Conservation (phyloP, 352 stramenopile genomes). For the Phytopythium litorale region DNA sequence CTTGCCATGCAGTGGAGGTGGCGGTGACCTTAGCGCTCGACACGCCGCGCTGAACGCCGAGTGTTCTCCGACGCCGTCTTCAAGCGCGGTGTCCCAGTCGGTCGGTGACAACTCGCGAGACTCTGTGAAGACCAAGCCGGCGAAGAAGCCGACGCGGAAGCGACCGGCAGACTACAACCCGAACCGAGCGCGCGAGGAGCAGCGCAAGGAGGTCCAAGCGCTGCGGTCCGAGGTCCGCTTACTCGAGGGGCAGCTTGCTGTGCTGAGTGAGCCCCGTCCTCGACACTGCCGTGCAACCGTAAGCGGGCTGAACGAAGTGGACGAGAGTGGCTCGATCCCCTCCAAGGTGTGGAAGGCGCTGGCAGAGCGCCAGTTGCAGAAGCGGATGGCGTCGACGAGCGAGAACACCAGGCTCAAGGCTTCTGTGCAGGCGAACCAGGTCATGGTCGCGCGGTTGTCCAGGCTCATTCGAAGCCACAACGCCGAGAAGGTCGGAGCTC, state of each 20-base stretch:
- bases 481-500: neutral
- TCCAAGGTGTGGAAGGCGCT: conserved; percentile 11
- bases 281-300: neutral
- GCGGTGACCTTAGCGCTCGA: no score
- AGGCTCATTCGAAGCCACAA: conserved; percentile 5
- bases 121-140: no score
- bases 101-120: no score
- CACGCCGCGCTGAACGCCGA: no score
- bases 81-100: no score
- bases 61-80: no score
- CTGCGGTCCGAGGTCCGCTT: conserved; percentile 7
- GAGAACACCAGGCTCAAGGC: conserved; percentile 12
- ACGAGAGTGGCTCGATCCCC: neutral
- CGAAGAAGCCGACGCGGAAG: no score
- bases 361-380: conserved; percentile 12
- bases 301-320: no score
- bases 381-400: conserved; percentile 8
- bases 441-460: conserved; percentile 9
- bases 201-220: conserved; percentile 15
- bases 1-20: no score
- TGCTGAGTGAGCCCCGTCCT: neutral
- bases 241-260: conserved; percentile 2
- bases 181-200: conserved; percentile 20
- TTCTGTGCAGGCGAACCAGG: neutral
- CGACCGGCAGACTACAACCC: conserved; percentile 1